Conservation (phyloP, 1,139 yeast species). For the Candida tropicalis region DNA sequence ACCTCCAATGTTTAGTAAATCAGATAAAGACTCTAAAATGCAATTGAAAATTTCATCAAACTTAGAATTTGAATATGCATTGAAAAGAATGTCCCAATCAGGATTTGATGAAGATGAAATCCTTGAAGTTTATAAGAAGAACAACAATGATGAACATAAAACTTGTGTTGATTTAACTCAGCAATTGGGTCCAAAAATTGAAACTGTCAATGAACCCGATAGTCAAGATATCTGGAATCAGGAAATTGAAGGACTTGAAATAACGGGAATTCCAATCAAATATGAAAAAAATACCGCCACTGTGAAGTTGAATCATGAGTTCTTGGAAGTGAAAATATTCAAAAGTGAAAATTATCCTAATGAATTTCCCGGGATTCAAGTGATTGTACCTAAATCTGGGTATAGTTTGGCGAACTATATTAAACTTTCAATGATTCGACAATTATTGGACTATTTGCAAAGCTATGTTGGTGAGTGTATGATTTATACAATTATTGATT, state of each 20-base stretch:
- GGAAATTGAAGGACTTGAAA: conserved; percentile 70
- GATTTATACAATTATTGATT: conserved; percentile 66
- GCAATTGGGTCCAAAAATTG: conserved; percentile 26
- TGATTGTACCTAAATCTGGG: conserved; percentile 49
- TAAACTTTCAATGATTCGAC: conserved; percentile 61
- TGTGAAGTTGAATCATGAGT: conserved; percentile 34
- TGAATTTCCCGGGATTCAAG: conserved; percentile 62
- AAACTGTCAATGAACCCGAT: conserved; percentile 15
- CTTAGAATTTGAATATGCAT: conserved; percentile 38
- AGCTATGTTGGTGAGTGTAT: conserved; percentile 68
- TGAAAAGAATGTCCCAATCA: conserved; percentile 59
- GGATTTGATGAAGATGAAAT: conserved; percentile 75
- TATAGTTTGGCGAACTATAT: conserved; percentile 72
- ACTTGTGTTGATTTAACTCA: conserved; percentile 58
- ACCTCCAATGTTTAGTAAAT: conserved; percentile 57
- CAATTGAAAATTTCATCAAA: conserved; percentile 51
- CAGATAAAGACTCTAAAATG: conserved; percentile 49
- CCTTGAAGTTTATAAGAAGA: conserved; percentile 44
- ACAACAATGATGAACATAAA: conserved; percentile 47
- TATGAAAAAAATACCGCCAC: conserved; percentile 26
- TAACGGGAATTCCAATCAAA: conserved; percentile 44
- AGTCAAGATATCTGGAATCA: conserved; percentile 63
- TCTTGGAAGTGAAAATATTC: conserved; percentile 45
- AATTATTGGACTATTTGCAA: conserved; percentile 45
- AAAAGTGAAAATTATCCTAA: conserved; percentile 58